Evolutionary conservation across 176 grass and related monocot species (phyloP).

Genomic region (Lolium multiflorum): DNA sequence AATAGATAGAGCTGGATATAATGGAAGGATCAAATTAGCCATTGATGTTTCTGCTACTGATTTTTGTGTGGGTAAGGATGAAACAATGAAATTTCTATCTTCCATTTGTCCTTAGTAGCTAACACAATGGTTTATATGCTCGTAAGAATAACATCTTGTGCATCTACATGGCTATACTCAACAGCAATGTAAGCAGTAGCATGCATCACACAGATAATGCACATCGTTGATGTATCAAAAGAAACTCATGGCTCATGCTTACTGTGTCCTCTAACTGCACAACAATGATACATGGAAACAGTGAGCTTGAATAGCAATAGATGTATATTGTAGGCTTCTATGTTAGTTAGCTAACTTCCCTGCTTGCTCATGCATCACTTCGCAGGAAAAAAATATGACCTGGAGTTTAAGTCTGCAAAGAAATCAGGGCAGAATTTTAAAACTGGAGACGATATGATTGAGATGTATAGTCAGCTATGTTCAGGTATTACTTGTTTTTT

Average conservation of each 20-base stretch:
- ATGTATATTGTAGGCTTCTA: neutral
- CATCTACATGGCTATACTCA: constrained; percentile 9
- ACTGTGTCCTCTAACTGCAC: neutral
- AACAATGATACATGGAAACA: constrained; percentile 42
- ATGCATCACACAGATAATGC: neutral
- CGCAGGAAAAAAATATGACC: constrained; percentile 95
- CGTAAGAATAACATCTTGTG: constrained; percentile 1
- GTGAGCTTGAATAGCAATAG: neutral
- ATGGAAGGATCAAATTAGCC: constrained; percentile 90
- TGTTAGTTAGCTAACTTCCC: constrained; percentile 27
- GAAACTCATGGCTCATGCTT: neutral
- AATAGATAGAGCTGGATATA: constrained; percentile 94
- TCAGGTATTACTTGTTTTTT: constrained; percentile 64
- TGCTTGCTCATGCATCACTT: constrained; percentile 32
- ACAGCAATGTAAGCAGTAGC: neutral
- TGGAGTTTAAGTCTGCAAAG: constrained; percentile 77
- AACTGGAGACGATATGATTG: constrained; percentile 89
- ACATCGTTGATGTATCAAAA: constrained; percentile 6
- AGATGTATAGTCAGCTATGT: constrained; percentile 89
- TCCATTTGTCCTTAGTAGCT: neutral
- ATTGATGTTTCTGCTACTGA: constrained; percentile 88
- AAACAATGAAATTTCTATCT: constrained; percentile 12
- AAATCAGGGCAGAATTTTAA: constrained; percentile 82
- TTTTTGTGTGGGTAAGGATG: constrained; percentile 84
- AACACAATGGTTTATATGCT: neutral